Percentiles rank a stretch among this genome's conserved stretches.
Conservation (phyloP, 1,284 basidiomycete genomes). For the Malassezia pachydermatis region DNA sequence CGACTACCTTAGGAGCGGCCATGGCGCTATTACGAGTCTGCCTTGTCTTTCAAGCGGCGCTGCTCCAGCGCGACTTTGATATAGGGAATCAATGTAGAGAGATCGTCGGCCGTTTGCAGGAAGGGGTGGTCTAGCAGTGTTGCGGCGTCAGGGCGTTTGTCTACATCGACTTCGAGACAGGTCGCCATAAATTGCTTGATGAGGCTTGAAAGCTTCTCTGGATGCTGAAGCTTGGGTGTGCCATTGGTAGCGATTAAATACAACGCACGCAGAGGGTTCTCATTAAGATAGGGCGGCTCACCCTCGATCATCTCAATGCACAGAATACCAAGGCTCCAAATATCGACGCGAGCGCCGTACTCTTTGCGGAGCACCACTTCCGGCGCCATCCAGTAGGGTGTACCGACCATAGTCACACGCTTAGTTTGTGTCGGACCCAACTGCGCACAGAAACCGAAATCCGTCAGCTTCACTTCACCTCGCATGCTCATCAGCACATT, state of each 20-base stretch:
- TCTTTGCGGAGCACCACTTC: conserved; percentile 97
- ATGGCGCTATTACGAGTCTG: too few relatives aligned
- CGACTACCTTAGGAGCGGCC: too few relatives aligned
- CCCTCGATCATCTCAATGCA: conserved; percentile 99
- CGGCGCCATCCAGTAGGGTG: conserved; percentile 99
- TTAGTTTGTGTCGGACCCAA: conserved; percentile 85
- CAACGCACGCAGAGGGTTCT: conserved; percentile 86
- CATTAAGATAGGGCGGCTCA: conserved; percentile 92
- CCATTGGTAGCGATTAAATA: conserved; percentile 97
- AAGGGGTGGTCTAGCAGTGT: conserved; percentile 55
- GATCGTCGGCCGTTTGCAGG: conserved; percentile 1
- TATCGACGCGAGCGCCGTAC: conserved; percentile 96
- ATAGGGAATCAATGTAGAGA: conserved; percentile 13
- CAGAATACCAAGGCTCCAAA: conserved; percentile 98
- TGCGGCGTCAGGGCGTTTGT: conserved; percentile 78
- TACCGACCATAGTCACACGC: conserved; percentile 99
- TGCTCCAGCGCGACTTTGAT: conserved; percentile 15
- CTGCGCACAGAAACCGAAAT: conserved; percentile 97
- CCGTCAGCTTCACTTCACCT: conserved; percentile 95
- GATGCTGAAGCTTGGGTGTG: conserved; percentile 92
- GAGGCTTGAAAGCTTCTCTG: conserved; percentile 72
- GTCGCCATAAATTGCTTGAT: conserved; percentile 84
- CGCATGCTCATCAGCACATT: conserved; percentile 84
- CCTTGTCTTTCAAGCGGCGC: not conserved
- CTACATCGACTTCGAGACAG: conserved; percentile 87